Evolutionary conservation across 78 protist genomes (phyloP), one percentile per base, ranked within the genome.

Genomic region (Cavenderia fasciculata): DNA sequence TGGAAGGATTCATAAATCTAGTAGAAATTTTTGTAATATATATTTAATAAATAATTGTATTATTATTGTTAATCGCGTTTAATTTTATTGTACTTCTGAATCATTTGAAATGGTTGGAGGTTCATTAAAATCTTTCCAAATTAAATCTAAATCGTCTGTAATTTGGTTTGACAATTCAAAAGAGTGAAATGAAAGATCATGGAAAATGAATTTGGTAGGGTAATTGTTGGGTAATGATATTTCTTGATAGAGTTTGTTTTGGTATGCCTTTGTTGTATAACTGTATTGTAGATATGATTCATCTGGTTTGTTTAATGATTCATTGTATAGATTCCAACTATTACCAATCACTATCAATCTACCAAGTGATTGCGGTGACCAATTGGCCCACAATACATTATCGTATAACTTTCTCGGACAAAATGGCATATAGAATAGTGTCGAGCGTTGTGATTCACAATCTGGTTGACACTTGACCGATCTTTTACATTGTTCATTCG

Each of bases 361-460:
- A 33, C 46, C 36, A 8, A 44, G 38, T 31, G 69, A 33, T 1
- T 34, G 27, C 7, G 41, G 29, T 4, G 52, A 40, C 59, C 59
- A 78, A 51, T 78, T 78, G 19, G 87, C 74, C 87, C 87, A 78
- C 29, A 78, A 36, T 19, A 66, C 63, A 40, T 78, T 78, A 65
- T 78, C 87, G 29, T 78, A 78, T 10, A 78, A n/a, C 31, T 78
- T 78, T 29, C 87, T 44, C 16, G 74, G 63, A 51, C 87, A 78
- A 27, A 78, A 78, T 25, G 87, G 87, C 87, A 78, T 78, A n/a
- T 78, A 78, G 51, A 78, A 78, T 47, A 78, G 23, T 31, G 87
- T 78, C 6, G 12, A 18, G 61, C 6, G 1, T 51, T 29, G 25
- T 43, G n/a, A 38, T 19, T 47, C 18, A 10, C 21, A 27, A 34